Evolutionary conservation across 805 yeast species (phyloP).

Genomic region (Teunomyces atbi): DNA sequence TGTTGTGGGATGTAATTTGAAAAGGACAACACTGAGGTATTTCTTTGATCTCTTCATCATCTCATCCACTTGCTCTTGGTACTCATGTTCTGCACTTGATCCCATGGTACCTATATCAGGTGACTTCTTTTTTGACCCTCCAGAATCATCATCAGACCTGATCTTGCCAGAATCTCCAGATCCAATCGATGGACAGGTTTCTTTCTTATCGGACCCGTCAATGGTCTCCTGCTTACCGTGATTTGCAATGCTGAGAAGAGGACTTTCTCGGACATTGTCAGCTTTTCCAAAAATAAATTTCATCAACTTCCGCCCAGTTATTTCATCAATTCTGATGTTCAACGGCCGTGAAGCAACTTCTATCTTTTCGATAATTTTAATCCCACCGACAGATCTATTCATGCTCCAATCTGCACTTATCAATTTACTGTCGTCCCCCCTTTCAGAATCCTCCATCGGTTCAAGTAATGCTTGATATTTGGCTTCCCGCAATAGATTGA

Average conservation of each 20-base stretch:
- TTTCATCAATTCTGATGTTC: conserved; percentile 37
- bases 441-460: conserved; percentile 16
- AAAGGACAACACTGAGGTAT: conserved; percentile 63
- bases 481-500: conserved; percentile 32
- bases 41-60: conserved; percentile 78
- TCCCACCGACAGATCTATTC: conserved; percentile 43
- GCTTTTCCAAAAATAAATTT: conserved; percentile 31
- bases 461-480: conserved; percentile 32
- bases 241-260: conserved; percentile 11
- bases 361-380: conserved; percentile 37
- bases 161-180: conserved; percentile 13
- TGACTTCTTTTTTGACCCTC: neutral
- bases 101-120: neutral
- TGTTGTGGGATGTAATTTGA: conserved; percentile 35
- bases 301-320: conserved; percentile 39
- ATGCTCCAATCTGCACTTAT: conserved; percentile 41
- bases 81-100: conserved; percentile 10
- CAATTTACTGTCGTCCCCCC: conserved; percentile 15
- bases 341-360: conserved; percentile 38
- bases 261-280: conserved; percentile 22
- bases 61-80: conserved; percentile 38
- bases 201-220: conserved; percentile 9
- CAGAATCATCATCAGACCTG: conserved; percentile 7
- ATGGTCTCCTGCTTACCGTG: conserved; percentile 8
- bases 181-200: conserved; percentile 10